Percentiles rank a stretch among this genome's conserved stretches.
Evolutionary conservation across 2,329 filamentous ascomycete species (phyloP).

Genomic region (Diaporthe sp.): DNA sequence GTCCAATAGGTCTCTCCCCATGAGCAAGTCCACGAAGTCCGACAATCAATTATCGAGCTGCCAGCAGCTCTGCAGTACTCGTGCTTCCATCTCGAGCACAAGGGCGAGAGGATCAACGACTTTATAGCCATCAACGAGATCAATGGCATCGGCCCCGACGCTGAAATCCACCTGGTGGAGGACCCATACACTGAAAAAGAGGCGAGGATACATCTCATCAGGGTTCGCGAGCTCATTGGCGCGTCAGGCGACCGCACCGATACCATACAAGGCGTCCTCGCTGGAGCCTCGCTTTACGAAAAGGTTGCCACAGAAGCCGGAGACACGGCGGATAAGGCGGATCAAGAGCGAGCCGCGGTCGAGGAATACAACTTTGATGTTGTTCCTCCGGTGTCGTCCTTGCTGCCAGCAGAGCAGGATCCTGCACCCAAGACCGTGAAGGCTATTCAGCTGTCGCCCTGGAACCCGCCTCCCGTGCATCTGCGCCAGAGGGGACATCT

Average conservation of each 20-base stretch:
- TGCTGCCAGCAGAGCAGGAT: constrained; percentile 78
- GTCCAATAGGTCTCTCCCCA: constrained; percentile 81
- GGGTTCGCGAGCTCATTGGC: constrained; percentile 92
- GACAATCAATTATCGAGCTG: constrained; percentile 95
- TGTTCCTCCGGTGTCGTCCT: constrained; percentile 75
- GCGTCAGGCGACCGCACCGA: constrained; percentile 92
- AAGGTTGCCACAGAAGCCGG: constrained; percentile 69
- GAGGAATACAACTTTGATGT: constrained; percentile 84
- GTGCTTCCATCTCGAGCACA: constrained; percentile 97
- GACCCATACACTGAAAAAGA: constrained; percentile 99
- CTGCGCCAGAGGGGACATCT: constrained; percentile 93
- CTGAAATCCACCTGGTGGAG: constrained; percentile 86
- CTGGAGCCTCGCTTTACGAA: constrained; percentile 90
- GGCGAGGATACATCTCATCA: constrained; percentile 92
- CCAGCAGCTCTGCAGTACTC: constrained; percentile 96
- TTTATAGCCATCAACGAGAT: constrained; percentile 94
- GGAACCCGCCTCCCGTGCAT: constrained; percentile 96
- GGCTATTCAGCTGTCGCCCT: constrained; percentile 87
- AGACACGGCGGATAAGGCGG: constrained; percentile 61
- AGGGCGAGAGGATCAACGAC: constrained; percentile 92
- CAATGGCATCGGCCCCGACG: constrained; percentile 80
- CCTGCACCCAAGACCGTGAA: constrained; percentile 91
- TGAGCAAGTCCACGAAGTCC: constrained; percentile 97
- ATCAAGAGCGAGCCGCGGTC: constrained; percentile 57
- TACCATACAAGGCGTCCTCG: constrained; percentile 85